Conservation (phyloP, 2,329 filamentous ascomycete species). For the Davidsoniella eucalypti region DNA sequence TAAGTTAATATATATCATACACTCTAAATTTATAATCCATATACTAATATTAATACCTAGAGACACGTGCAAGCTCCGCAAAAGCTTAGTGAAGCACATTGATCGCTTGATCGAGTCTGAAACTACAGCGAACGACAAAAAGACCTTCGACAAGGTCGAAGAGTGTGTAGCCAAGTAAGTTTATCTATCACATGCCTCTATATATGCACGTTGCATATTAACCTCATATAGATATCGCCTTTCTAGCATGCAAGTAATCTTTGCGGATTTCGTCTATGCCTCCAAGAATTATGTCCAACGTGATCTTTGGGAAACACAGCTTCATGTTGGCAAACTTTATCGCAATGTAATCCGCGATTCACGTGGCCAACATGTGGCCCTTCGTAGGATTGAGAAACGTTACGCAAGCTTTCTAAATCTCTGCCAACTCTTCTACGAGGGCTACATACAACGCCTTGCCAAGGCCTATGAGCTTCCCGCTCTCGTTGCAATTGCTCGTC, state of each 20-base stretch:
- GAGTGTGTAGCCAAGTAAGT: conserved; percentile 27
- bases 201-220: background rate
- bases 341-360: conserved; percentile 13
- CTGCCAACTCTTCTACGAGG: conserved; percentile 75
- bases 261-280: conserved; percentile 53
- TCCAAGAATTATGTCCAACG: conserved; percentile 47
- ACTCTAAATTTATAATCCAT: background rate
- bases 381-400: conserved; percentile 63
- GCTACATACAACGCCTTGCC: conserved; percentile 64
- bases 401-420: conserved; percentile 77
- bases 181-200: background rate
- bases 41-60: conserved; percentile 17
- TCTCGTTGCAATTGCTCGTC: conserved; percentile 26
- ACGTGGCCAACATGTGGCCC: conserved; percentile 29
- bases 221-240: conserved; percentile 30
- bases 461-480: conserved; percentile 38
- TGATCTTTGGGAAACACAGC: conserved; percentile 65
- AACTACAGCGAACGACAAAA: conserved; percentile 23
- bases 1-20: conserved; percentile 3
- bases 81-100: conserved; percentile 26
- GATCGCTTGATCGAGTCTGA: conserved; percentile 25
- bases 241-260: conserved; percentile 55
- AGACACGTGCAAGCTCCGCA: conserved; percentile 27
- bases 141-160: conserved; percentile 29
- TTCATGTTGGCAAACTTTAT: conserved; percentile 62